Evolutionary conservation across 1,284 basidiomycete species (phyloP), one percentile per base, ranked within the genome.

Genomic region (Cryptococcus sp.): DNA sequence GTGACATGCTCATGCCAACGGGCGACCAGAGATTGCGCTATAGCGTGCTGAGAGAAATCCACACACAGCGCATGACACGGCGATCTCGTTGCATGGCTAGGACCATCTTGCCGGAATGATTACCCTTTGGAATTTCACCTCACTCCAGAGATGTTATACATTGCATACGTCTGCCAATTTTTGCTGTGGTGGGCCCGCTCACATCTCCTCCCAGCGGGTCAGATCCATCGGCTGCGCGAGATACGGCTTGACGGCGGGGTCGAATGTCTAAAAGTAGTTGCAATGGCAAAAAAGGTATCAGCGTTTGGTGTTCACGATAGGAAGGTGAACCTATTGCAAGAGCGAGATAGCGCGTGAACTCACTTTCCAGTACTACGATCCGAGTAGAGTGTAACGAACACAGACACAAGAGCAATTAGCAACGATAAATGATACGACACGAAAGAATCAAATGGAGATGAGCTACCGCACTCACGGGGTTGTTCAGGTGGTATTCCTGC

Each of bases 121-220:
- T 10, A 35, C 30, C 30, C 3, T 35, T 8, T 8, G 4, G 30
- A 35, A 10, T 35, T 8, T 13, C 13, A 35, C 8, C 27, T 5
- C 30, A 35, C 10, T 2, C 2, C 30, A 13, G 30, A 5, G 2
- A 5, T 10, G 10, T 35, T 3, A 35, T 35, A 35, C 30, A 4
- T 19, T 27, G 22, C 45, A 47, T 47, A 13, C 45, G 22, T 47
- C 15, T 13, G 19, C 27, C 23, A 25, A 3, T 6, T 25, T 3
- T 25, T 30, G 47, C 25, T 30, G 15, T 30, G 47, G 10, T 30
- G 15, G 8, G 17, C 17, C 38, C 11, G 23, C 53, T 59, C 62
- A 73, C 64, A 78, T 68, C 69, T 78, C 77, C 62, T 78, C 76
- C 75, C 75, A 78, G 58, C 77, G 70, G 8, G 71, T 75, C 30